phyloP scores from a whole-genome alignment of 306 rosid genomes.

The Acacia melanoxylon region DNA sequence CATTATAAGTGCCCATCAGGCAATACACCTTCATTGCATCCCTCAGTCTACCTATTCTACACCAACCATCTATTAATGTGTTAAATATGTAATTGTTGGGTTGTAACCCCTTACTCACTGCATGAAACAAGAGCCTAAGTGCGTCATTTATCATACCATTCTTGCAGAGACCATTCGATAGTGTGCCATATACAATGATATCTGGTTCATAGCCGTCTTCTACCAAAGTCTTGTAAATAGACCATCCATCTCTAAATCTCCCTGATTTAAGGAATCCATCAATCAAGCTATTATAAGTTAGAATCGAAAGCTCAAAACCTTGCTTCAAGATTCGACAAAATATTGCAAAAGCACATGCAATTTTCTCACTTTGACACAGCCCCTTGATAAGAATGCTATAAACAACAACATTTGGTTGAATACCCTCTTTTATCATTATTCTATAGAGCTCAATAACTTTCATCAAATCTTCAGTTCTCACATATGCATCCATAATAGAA shows the following conservation, averaged over 20 bases:
- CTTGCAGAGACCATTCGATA: conserved; percentile 35
- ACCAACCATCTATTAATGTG: conserved; percentile 36
- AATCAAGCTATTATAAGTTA: conserved; percentile 33
- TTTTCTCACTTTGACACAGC: not conserved
- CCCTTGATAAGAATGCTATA: conserved; percentile 36
- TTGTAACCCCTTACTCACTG: conserved; percentile 16
- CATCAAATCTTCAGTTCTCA: conserved; percentile 22
- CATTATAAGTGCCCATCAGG: conserved; percentile 18
- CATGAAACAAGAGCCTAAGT: conserved; percentile 37
- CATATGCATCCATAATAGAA: conserved; percentile 43
- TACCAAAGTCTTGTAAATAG: conserved; percentile 18
- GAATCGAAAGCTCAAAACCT: not conserved
- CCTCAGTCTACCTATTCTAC: conserved; percentile 27
- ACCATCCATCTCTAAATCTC: conserved; percentile 30
- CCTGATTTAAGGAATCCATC: conserved; percentile 35
- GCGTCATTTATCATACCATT: conserved; percentile 30
- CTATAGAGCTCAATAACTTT: conserved; percentile 29
- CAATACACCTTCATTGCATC: conserved; percentile 32
- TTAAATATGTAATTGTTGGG: conserved; percentile 34
- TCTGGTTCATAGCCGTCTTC: conserved; percentile 28
- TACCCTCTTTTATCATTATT: conserved; percentile 29
- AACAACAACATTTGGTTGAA: conserved; percentile 29
- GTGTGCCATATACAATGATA: conserved; percentile 22
- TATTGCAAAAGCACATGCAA: conserved; percentile 29
- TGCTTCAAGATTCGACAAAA: not conserved